phyloP scores from a whole-genome alignment of 805 yeast genomes.

The Metschnikowia arizonensis region DNA sequence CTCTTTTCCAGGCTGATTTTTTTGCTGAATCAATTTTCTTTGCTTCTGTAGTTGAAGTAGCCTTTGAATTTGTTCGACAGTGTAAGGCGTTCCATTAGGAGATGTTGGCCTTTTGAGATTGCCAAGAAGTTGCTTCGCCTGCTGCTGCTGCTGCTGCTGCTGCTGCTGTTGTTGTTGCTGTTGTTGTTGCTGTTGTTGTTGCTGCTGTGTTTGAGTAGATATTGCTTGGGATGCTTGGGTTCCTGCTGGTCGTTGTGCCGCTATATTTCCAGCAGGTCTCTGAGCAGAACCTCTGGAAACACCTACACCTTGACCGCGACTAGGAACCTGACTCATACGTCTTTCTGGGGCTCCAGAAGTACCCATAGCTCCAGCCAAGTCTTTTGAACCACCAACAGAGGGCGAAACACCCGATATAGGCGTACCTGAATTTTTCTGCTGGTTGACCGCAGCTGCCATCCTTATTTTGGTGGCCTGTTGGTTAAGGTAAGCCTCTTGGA shows the following conservation, averaged over 20 bases:
- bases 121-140: constrained; percentile 15
- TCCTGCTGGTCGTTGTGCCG: constrained; percentile 3
- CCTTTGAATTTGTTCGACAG: constrained; percentile 59
- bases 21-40: constrained; percentile 45
- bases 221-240: constrained; percentile 1
- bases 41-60: constrained; percentile 51
- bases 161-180: background rate
- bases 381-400: constrained; percentile 12
- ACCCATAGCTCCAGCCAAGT: background rate
- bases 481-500: constrained; percentile 65
- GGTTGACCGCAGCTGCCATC: constrained; percentile 42
- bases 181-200: constrained; percentile 1
- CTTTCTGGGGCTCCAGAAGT: constrained; percentile 1
- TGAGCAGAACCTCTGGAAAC: background rate
- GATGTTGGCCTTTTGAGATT: constrained; percentile 38
- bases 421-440: constrained; percentile 20
- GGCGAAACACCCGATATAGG: constrained; percentile 8
- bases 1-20: constrained; percentile 23
- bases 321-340: constrained; percentile 8
- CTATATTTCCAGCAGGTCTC: background rate
- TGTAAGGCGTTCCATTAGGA: constrained; percentile 55
- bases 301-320: constrained; percentile 2
- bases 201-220: constrained; percentile 1
- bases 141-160: constrained; percentile 4
- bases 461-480: constrained; percentile 42